These are phyloP conservation scores for Eucalyptus lansdowneana DNA, from an alignment of 345 rosid species.

Conservation along the genomic window DNA sequence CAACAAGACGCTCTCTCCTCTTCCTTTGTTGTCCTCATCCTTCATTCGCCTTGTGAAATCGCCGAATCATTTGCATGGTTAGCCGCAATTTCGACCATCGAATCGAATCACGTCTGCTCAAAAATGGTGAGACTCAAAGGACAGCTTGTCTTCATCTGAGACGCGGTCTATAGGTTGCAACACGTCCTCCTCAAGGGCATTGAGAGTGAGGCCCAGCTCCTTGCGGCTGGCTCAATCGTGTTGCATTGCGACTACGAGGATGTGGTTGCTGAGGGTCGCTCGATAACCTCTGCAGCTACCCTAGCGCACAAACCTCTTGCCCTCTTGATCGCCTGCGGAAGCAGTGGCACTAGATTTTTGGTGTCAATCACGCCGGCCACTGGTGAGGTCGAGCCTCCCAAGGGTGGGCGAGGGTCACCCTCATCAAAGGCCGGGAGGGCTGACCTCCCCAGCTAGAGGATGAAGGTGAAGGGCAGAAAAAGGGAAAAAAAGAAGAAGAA, in stretches of 20 bases:
- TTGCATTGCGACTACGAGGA: slow-evolving; percentile 57
- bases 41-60: not conserved
- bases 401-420: not conserved
- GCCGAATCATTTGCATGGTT: not conserved
- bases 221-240: slow-evolving; percentile 44
- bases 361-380: not conserved
- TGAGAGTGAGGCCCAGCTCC: slow-evolving; percentile 35
- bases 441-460: not conserved
- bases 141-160: slow-evolving; percentile 15
- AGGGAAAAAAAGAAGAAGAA: fast-evolving
- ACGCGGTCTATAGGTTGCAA: slow-evolving; percentile 45
- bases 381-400: fast-evolving
- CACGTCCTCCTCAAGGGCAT: slow-evolving; percentile 48
- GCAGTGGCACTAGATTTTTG: slow-evolving; percentile 42
- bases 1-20: not conserved
- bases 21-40: not conserved
- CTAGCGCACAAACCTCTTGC: slow-evolving; percentile 31
- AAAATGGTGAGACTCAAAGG: not conserved
- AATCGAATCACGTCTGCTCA: not conserved
- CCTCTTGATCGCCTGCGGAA: slow-evolving; percentile 27
- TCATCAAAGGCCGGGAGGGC: fast-evolving
- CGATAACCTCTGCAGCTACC: slow-evolving; percentile 55
- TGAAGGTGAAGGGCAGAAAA: not conserved
- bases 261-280: slow-evolving; percentile 56
- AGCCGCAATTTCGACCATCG: not conserved